Percentiles rank a stretch among this genome's conserved stretches.
Evolutionary conservation across 257 asterid genomes (phyloP).

Genomic region (Coffea eugenioides): DNA sequence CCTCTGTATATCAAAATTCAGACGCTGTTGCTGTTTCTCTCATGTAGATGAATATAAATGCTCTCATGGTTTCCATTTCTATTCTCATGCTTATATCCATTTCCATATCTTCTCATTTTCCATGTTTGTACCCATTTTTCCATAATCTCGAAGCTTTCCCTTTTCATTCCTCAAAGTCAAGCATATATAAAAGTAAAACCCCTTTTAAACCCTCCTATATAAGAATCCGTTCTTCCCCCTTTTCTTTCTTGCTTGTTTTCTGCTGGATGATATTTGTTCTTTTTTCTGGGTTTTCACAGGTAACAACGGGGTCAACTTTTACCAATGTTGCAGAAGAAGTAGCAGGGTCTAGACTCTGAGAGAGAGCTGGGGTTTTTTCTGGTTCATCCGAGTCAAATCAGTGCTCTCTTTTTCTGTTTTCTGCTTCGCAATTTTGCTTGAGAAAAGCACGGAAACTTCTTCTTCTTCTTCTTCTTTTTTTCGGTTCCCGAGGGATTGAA

Average conservation of each 20-base stretch:
- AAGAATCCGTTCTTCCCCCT: not conserved
- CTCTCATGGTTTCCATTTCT: not conserved
- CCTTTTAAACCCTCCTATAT: not conserved
- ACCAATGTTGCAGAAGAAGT: not conserved
- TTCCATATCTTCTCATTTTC: not conserved
- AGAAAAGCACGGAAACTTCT: not conserved
- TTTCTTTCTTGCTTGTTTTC: not conserved
- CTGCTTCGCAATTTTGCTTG: not conserved
- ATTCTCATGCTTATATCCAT: no score
- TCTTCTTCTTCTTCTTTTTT: not conserved
- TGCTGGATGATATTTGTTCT: not conserved
- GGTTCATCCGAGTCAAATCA: conserved; percentile 8
- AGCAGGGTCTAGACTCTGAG: not conserved
- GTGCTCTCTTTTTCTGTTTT: not conserved
- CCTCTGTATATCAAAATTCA: no score
- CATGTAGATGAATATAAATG: no score
- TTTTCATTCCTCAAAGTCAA: not conserved
- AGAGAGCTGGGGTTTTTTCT: not conserved
- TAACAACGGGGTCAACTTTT: not conserved
- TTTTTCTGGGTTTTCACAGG: not conserved
- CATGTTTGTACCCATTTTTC: not conserved
- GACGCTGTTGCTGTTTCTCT: no score
- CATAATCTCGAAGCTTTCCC: not conserved
- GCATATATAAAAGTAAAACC: not conserved
- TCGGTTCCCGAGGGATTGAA: no score